Base-by-base conservation (phyloP, 139 green algal species). In the Closterium sp. region DNA sequence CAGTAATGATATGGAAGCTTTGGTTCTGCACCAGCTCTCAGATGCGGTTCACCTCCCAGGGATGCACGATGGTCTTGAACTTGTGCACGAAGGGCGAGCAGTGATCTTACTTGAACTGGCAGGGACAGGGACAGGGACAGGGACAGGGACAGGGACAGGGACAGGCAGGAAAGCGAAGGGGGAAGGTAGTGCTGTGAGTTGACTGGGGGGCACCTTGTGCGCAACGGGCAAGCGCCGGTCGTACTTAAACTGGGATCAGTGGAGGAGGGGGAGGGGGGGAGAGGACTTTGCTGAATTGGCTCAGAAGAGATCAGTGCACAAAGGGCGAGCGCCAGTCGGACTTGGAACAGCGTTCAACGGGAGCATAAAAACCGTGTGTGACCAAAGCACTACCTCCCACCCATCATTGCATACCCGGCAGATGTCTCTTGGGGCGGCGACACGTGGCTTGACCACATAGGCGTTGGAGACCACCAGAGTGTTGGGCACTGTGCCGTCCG, bases 21-120 rank as follows among this genome's bases (percentile, higher is more conserved):
- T 95, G 95, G 34, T 97, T 92, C 35, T 95, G 69, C 1, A 97
- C 97, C 25, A 97, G 43, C 94, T 99, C 98, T 0, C 97, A 92
- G 69, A 99, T 97, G 85, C 98, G 98, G 95, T 99, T 99, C 21
- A 99, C 97, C 96, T 98, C 33, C 0, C 90, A 86, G 3, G 90
- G 90, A 30, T 91, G 88, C 33, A 91, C 84, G 33, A 90, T 90
- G 96, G n/a, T 97, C 86, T 98, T 97, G 19, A 95, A 66, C 32
- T 94, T 95, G 88, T 95, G 36, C 36, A 98, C 91, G 87, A 97
- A 95, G 0, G 93, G 95, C 32, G 90, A 96, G 31, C 93, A 94
- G 25, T 91, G 90, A 16, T 96, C 92, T 64, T 98, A 96, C 0
- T 94, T 93, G 95, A 97, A 98, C 76, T 90, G 88, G 2, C 16